Evolutionary conservation across 1,284 basidiomycete species (phyloP), one percentile per base, ranked within the genome.

Genomic region (Sporisorium reilianum): DNA sequence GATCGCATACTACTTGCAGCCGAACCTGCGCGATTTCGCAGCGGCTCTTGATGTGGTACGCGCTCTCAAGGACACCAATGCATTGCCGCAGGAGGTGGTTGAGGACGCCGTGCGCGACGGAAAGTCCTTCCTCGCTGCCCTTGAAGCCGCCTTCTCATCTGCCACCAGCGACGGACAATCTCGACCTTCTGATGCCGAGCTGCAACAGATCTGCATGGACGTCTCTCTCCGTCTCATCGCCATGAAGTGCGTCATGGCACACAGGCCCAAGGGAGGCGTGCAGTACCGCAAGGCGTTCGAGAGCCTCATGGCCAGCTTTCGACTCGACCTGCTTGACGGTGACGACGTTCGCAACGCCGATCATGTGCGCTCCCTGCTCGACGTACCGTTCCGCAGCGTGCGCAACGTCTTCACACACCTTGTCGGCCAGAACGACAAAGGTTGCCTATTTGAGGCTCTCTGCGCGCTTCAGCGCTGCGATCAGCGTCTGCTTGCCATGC

Each of bases 201-300:
- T 69, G 9, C 63, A 66, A 32, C 58, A 63, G 25, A 69, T 61
- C 22, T 66, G 55, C 49, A 34, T 70, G 42, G 66, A 70, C 8
- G 63, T 75, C 7, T 56, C 72, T 6, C 60, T 75, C 10, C 66
- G 72, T 44, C 25, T 70, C 14, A 52, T 75, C 25, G 59, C 40
- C 11, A 62, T 70, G 59, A 75, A 70, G 45, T 40, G 49, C 20
- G 1, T 70, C n/a, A 63, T 66, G 63, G 48, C 53, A 2, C 59
- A 66, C 1, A 32, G 60, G 3, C 45, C 66, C 3, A 49, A 66
- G 26, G 66, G 72, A n/a, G 63, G 66, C 11, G 41, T 70, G 1
- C 63, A 69, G 51, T 66, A 63, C 30, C 65, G 66, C 26, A 60
- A 54, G 34, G 66, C 66, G 10, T 62, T 75, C 49, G 63, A 75